These are phyloP conservation scores for Starmerella scarabaei DNA, from an alignment of 805 yeast genomes.

Conservation along the genomic window DNA sequence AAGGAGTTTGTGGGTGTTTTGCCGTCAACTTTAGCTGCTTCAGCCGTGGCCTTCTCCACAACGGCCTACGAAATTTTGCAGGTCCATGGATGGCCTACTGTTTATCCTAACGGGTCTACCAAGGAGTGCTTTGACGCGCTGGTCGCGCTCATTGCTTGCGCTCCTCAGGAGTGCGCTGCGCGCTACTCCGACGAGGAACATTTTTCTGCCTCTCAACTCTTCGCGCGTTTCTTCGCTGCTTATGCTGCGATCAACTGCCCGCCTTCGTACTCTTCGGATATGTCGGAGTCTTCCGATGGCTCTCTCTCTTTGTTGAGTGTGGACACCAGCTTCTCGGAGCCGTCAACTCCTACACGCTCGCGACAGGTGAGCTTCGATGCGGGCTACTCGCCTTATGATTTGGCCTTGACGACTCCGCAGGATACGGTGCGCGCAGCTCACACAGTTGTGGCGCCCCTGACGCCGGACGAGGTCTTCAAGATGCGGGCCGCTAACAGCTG, in stretches of 20 bases:
- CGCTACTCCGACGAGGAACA: constrained; percentile 9
- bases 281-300: no score
- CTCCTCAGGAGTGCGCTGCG: constrained; percentile 16
- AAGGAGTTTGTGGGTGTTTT: constrained; percentile 23
- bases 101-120: constrained; percentile 11
- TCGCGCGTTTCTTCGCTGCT: constrained; percentile 8
- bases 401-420: constrained; percentile 1
- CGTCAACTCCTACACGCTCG: constrained; percentile 5
- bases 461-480: constrained; percentile 1
- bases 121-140: constrained; percentile 22
- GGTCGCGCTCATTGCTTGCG: constrained; percentile 17
- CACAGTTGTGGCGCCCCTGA: constrained; percentile 5
- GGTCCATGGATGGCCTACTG: constrained; percentile 13
- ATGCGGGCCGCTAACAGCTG: not conserved
- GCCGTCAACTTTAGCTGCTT: constrained; percentile 27
- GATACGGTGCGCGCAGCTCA: not conserved
- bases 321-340: constrained; percentile 1
- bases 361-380: constrained; percentile 1
- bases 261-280: not conserved
- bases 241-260: not conserved
- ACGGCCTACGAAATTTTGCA: constrained; percentile 18
- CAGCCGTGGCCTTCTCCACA: constrained; percentile 28
- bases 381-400: constrained; percentile 1
- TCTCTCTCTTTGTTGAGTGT: not conserved
- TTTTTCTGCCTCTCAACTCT: constrained; percentile 3